A percentile compares a stretch with the other conserved stretches of the same genome.
Evolutionary conservation across 129 eudicot genomes (phyloP).

Genomic region (Arctium minus): DNA sequence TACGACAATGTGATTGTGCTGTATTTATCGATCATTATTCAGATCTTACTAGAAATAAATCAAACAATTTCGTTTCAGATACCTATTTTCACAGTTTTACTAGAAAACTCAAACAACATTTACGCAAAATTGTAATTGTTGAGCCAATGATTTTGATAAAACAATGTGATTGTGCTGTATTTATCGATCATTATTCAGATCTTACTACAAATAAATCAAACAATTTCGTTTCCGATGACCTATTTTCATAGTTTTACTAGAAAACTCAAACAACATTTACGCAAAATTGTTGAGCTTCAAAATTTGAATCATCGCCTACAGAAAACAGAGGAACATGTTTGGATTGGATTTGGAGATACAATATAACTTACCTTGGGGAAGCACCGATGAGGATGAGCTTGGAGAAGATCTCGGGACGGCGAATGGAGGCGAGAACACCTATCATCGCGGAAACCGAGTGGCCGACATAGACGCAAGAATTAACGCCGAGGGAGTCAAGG

Average conservation of each 20-base stretch:
- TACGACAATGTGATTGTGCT: not conserved
- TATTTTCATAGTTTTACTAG: not conserved
- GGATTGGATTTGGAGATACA: not conserved
- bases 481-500: slow-evolving; percentile 27
- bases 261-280: not conserved
- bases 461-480: slow-evolving; percentile 36
- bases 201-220: not conserved
- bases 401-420: slow-evolving; percentile 27
- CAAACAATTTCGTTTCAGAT: not conserved
- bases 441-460: slow-evolving; percentile 41
- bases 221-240: not conserved
- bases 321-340: not conserved
- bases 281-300: not conserved
- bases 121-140: not conserved
- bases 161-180: not conserved
- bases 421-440: slow-evolving; percentile 36
- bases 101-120: not conserved
- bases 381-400: slow-evolving; percentile 42
- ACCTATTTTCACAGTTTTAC: not conserved
- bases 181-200: not conserved
- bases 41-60: not conserved
- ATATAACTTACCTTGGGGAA: slow-evolving; percentile 34
- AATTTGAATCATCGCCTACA: not conserved
- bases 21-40: not conserved
- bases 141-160: not conserved